Conservation (phyloP, 2,329 filamentous ascomycete genomes). For the Nothopassalora personata region DNA sequence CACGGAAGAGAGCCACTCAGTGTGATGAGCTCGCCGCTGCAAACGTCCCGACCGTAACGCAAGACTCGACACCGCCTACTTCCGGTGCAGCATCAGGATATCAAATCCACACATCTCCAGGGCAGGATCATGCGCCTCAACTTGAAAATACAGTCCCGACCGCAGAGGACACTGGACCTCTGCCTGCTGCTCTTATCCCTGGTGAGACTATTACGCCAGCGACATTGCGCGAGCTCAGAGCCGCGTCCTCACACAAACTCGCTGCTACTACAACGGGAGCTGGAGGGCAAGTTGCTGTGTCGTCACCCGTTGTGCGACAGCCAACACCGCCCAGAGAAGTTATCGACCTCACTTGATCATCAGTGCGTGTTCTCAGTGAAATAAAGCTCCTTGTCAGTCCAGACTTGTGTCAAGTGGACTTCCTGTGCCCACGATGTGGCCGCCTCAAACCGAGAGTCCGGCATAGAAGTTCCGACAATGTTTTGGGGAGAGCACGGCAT, state of each 20-base stretch:
- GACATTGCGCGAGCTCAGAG: background rate
- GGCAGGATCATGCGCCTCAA: background rate
- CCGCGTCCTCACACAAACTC: background rate
- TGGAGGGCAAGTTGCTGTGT: background rate
- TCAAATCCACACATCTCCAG: background rate
- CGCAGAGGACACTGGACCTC: background rate
- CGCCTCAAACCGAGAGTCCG: too few species aligned
- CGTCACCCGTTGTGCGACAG: background rate
- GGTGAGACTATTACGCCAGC: conserved; percentile 5
- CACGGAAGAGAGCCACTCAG: background rate
- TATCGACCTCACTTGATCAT: conserved; percentile 1
- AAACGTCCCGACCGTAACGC: background rate
- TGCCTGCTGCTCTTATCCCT: background rate
- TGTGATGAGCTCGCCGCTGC: background rate
- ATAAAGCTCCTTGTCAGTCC: too few species aligned
- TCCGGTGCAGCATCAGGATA: background rate
- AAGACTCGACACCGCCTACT: background rate
- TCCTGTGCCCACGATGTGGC: too few species aligned
- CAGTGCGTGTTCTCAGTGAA: too few species aligned
- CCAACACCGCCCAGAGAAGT: background rate
- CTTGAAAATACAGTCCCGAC: background rate
- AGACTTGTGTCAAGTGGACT: too few species aligned
- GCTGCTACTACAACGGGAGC: background rate
- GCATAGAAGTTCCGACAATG: too few species aligned
- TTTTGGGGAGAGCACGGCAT: too few species aligned